A percentile compares a stretch with the other conserved stretches of the same genome.
These are phyloP conservation scores for Punctularia strigosozonata DNA, from an alignment of 768 basidiomycete genomes.

Conservation along the genomic window DNA sequence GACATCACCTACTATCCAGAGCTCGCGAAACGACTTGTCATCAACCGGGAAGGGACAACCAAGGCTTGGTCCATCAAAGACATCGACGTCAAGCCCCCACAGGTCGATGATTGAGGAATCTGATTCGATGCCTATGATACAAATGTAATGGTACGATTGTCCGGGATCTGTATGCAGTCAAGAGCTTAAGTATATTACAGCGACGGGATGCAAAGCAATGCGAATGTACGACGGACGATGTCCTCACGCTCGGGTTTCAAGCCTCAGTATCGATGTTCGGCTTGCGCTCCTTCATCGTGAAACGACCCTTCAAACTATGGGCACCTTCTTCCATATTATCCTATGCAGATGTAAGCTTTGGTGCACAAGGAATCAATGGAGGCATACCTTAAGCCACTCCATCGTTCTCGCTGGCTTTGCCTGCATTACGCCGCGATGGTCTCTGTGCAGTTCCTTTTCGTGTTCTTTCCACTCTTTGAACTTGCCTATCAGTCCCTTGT, in stretches of 20 bases:
- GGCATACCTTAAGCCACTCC: conserved; percentile 42
- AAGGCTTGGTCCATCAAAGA: too few species aligned
- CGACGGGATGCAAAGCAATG: too few species aligned
- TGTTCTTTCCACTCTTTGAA: conserved; percentile 31
- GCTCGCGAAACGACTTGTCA: conserved; percentile 6
- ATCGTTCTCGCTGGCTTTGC: conserved; percentile 43
- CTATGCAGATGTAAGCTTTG: too few species aligned
- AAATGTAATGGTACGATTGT: too few species aligned
- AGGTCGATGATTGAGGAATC: too few species aligned
- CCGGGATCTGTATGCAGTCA: too few species aligned
- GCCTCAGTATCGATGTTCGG: conserved; percentile 21
- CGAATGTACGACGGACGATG: too few species aligned
- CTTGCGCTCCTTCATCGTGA: conserved; percentile 23
- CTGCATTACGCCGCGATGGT: conserved; percentile 57
- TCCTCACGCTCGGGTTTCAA: conserved; percentile 3
- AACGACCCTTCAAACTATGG: conserved; percentile 23
- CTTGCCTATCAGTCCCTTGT: conserved; percentile 16
- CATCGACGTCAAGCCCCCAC: too few species aligned
- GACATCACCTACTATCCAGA: conserved; percentile 13
- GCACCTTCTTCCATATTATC: conserved; percentile 34
- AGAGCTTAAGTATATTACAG: too few species aligned
- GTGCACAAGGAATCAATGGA: too few species aligned
- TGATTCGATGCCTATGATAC: too few species aligned
- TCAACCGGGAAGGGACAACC: too few species aligned
- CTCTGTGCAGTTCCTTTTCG: conserved; percentile 32